A percentile compares a stretch with the other conserved stretches of the same genome.
Conservation (phyloP, 306 rosid genomes). For the Malus sylvestris region DNA sequence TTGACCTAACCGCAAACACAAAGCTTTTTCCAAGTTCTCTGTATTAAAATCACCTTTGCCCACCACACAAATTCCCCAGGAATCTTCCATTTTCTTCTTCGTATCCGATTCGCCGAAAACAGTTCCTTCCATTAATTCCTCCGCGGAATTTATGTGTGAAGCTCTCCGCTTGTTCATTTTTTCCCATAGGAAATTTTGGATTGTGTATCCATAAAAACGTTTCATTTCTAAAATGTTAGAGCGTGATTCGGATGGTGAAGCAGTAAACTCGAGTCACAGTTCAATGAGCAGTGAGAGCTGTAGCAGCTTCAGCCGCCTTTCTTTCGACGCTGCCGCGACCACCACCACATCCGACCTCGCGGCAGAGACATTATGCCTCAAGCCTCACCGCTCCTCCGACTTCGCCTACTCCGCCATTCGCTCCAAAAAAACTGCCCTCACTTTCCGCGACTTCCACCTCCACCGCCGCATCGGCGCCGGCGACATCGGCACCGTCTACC, state of each 20-base stretch:
- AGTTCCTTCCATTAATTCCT: background rate
- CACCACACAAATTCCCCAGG: background rate
- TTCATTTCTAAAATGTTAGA: conserved; percentile 47
- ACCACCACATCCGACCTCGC: conserved; percentile 18
- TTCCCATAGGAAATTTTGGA: background rate
- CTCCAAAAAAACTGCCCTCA: conserved; percentile 43
- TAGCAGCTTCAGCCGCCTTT: conserved; percentile 88
- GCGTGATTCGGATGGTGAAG: conserved; percentile 57
- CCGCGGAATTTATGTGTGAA: background rate
- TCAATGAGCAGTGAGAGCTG: conserved; percentile 90
- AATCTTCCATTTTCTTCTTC: background rate
- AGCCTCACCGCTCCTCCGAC: conserved; percentile 94
- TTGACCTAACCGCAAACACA: background rate
- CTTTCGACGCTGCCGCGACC: conserved; percentile 53
- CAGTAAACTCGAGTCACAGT: conserved; percentile 47
- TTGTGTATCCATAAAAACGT: background rate
- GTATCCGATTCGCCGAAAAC: conserved; percentile 2
- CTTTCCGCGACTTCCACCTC: conserved; percentile 75
- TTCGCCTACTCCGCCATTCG: conserved; percentile 81
- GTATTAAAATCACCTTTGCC: background rate
- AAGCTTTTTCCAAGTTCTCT: background rate
- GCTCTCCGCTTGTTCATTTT: background rate
- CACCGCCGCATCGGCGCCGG: conserved; percentile 83
- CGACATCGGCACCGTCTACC: conserved; percentile 87
- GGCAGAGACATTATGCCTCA: conserved; percentile 34